Base-by-base conservation (phyloP, 371 early-diverging fungal genomes). In the Fennellomyces sp. region DNA sequence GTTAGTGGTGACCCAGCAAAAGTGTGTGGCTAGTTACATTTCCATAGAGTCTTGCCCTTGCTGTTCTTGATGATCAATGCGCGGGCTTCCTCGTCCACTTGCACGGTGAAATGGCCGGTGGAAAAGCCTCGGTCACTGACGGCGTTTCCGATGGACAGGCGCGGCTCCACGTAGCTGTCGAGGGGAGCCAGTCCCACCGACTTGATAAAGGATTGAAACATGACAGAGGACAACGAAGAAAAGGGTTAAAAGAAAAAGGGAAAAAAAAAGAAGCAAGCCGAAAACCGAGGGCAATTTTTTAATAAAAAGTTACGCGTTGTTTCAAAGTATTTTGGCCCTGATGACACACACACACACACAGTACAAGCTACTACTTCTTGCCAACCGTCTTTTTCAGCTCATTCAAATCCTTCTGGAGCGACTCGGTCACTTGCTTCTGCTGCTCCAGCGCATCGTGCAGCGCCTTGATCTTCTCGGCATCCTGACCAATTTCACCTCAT, bases 381-480 rank as follows among this genome's bases (percentile, higher is more conserved):
- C 29, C 45, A 27, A 33, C 26, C 13, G 47, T 36, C 26, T 59
- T 36, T 21, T 62, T 60, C 35, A 69, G 33, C 10, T 52, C 53
- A 21, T 69, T 70, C 21, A 77, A 30, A 12, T 74, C 68, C 23
- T 73, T 65, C 41, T 70, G 65, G 48, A 75, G 53, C 13, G 58
- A 39, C 4, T 58, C 70, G 5, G 70, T 78, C 15, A 52, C 61
- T 51, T 75, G 45, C 41, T 72, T 65, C 54, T 74, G 75, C 38
- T 72, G 66, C 3, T 49, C 36, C 7, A 78, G 63, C 10, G 64
- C 65, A 29, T 71, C 76, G 23, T 68, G 71, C 27, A 79, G 58
- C 2, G 68, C 52, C 38, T 76, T 71, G 35, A 79, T 35, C 51
- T 79, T 75, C 17, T 79, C 79, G 31, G 72, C 79, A 41, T 79